A percentile compares a stretch with the other conserved stretches of the same genome.
Conservation (phyloP, 1,284 basidiomycete genomes). For the Thecaphora thlaspeos region DNA sequence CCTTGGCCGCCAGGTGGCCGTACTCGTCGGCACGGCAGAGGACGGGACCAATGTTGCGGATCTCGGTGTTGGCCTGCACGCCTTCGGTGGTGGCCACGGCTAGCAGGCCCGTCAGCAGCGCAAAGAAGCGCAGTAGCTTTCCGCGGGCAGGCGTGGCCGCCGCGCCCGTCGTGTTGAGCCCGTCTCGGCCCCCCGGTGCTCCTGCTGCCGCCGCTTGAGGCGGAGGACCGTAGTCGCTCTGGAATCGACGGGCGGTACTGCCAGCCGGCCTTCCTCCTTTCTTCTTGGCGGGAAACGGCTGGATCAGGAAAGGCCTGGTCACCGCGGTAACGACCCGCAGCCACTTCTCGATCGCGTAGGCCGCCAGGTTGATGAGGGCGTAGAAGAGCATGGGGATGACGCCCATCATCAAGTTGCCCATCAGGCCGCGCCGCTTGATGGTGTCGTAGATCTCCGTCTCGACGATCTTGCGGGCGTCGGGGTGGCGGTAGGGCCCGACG, state of each 20-base stretch:
- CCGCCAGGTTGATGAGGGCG: constrained; percentile 58
- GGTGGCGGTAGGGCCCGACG: constrained; percentile 63
- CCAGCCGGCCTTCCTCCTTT: constrained; percentile 13
- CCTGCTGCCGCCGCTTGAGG: neutral
- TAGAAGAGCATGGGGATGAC: constrained; percentile 60
- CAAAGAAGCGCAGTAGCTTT: constrained; percentile 27
- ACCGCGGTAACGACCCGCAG: constrained; percentile 4
- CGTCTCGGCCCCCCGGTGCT: neutral
- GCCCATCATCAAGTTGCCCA: constrained; percentile 67
- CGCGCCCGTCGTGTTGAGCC: too few relatives aligned
- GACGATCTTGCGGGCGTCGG: constrained; percentile 58
- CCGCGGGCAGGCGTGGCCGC: neutral
- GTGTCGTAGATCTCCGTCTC: constrained; percentile 69
- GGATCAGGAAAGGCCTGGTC: constrained; percentile 5
- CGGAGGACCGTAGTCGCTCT: neutral
- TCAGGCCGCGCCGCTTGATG: constrained; percentile 64
- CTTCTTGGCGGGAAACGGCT: neutral
- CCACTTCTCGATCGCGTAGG: constrained; percentile 49
- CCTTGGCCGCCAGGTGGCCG: constrained; percentile 35
- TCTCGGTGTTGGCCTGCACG: constrained; percentile 34
- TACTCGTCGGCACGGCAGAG: constrained; percentile 38
- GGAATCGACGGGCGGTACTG: neutral
- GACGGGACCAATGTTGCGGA: constrained; percentile 34
- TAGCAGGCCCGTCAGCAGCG: constrained; percentile 14
- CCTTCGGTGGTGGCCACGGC: constrained; percentile 4